Percentiles rank a stretch among this genome's conserved stretches.
Evolutionary conservation across 2,329 filamentous ascomycete genomes (phyloP).

Genomic region (Pseudopithomyces chartarum): DNA sequence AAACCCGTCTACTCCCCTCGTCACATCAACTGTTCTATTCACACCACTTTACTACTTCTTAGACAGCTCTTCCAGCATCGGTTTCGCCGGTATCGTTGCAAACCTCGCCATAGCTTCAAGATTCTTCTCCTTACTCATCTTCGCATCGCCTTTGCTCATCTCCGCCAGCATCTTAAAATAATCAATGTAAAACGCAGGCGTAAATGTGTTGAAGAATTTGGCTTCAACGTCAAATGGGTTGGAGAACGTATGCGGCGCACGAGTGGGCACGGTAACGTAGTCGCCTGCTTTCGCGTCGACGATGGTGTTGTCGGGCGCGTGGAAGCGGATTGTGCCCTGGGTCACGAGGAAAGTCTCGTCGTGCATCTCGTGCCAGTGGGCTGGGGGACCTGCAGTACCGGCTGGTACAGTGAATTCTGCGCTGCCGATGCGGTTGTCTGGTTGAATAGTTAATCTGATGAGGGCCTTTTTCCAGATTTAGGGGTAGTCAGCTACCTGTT

Average conservation of each 20-base stretch:
- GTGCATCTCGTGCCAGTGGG: conserved; percentile 62
- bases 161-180: conserved; percentile 60
- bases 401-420: conserved; percentile 57
- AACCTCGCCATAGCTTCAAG: conserved; percentile 56
- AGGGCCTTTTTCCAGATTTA: neutral
- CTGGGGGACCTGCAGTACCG: conserved; percentile 53
- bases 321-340: conserved; percentile 58
- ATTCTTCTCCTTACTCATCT: conserved; percentile 56
- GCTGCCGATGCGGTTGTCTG: conserved; percentile 55
- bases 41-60: conserved; percentile 9
- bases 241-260: conserved; percentile 61
- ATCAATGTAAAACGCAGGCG: conserved; percentile 62
- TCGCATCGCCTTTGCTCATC: conserved; percentile 51
- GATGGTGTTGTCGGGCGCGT: conserved; percentile 50
- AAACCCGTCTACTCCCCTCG: too few relatives aligned
- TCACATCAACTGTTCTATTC: too few relatives aligned
- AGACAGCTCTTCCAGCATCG: conserved; percentile 39
- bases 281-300: conserved; percentile 59
- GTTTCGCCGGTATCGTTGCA: conserved; percentile 54
- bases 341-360: conserved; percentile 64
- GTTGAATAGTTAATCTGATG: neutral
- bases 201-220: conserved; percentile 62
- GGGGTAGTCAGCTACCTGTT: conserved; percentile 43
- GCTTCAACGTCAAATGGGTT: conserved; percentile 61
- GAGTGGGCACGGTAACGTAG: conserved; percentile 60